These are phyloP conservation scores for Cafeteria roenbergensis DNA, from an alignment of 108 stramenopile species.

Conservation along the genomic window DNA sequence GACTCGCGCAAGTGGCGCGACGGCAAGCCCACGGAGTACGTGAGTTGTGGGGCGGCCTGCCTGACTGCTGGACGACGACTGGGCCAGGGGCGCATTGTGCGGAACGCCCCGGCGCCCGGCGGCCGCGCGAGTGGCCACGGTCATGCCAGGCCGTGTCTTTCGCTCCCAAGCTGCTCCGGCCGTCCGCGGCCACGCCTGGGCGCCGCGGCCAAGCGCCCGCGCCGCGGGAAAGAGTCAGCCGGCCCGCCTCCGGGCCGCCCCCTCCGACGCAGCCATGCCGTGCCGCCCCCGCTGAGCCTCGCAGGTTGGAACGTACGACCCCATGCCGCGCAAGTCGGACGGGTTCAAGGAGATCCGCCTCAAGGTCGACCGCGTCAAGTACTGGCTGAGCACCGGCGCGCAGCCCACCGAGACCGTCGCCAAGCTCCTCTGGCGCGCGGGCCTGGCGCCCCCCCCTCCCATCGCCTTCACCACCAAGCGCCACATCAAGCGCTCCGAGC, in stretches of 20 bases:
- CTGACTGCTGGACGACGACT: no score
- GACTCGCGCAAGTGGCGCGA: slow-evolving; percentile 75
- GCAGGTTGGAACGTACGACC: slow-evolving; percentile 91
- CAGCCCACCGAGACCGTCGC: slow-evolving; percentile 81
- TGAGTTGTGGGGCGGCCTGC: slow-evolving; percentile 13
- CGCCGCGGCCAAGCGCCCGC: no score
- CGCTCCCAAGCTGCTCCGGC: no score
- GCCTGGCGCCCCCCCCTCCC: slow-evolving; percentile 1
- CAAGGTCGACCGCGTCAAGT: slow-evolving; percentile 76
- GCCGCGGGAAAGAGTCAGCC: no score
- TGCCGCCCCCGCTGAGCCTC: neutral
- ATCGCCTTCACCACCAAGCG: neutral
- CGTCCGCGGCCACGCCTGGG: no score
- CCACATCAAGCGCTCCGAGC: no score
- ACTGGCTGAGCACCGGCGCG: slow-evolving; percentile 85
- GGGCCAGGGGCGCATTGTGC: no score
- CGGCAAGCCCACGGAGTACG: slow-evolving; percentile 54
- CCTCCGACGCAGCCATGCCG: no score
- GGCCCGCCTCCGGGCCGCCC: no score
- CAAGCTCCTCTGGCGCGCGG: slow-evolving; percentile 58
- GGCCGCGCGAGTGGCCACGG: no score
- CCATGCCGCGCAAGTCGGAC: slow-evolving; percentile 59
- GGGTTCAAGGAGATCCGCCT: slow-evolving; percentile 90
- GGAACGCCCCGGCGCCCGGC: no score
- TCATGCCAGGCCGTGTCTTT: no score